Evolutionary conservation across 2,329 filamentous ascomycete genomes (phyloP), one percentile per base, ranked within the genome.

Genomic region (Penicillium paneum): DNA sequence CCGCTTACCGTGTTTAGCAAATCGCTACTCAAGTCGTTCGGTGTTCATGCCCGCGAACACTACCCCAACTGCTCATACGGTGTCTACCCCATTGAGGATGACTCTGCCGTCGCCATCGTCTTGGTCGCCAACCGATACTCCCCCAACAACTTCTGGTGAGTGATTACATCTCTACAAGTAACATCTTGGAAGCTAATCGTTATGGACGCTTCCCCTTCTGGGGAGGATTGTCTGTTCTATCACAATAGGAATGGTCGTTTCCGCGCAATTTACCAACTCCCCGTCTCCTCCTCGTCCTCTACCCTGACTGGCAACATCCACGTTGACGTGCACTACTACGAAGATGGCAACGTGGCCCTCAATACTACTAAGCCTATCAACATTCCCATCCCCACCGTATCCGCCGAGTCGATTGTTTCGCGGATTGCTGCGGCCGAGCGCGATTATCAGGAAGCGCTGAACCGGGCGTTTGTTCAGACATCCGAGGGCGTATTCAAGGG

Each of bases 271-370:
- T 97, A 97, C 78, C 82, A 88, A 66, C 88, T 89, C 74, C 82
- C 87, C 59, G 86, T 91, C 0, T 78, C 85, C n/a, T 83, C 83
- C 1, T 63, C 68, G 5, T 63, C 71, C 24, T 80, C 81, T 60
- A 79, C 79, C 44, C 78, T 97, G 40, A 85, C 86, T 35, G 94
- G 94, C 65, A 85, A 81, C 55, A 86, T 97, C 74, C 91, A 93
- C 73, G 90, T 97, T 50, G 92, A 97, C 65, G 93, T 99, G 48
- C 94, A 99, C 80, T 99, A 99, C 81, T 99, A 99, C 78, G 94
- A 99, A 77, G 95, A 99, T 71, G 94, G 94, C 59, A 99, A 99
- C 71, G 94, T 99, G 54, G 88, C 94, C 2, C 83, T 99, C 56
- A 81, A 93, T 60, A 97, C 94, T n/a, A 87, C 84, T 68, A 97